These are phyloP conservation scores for Drechslerella stenobrocha DNA, from an alignment of 2,329 filamentous ascomycete species.

Conservation along the genomic window DNA sequence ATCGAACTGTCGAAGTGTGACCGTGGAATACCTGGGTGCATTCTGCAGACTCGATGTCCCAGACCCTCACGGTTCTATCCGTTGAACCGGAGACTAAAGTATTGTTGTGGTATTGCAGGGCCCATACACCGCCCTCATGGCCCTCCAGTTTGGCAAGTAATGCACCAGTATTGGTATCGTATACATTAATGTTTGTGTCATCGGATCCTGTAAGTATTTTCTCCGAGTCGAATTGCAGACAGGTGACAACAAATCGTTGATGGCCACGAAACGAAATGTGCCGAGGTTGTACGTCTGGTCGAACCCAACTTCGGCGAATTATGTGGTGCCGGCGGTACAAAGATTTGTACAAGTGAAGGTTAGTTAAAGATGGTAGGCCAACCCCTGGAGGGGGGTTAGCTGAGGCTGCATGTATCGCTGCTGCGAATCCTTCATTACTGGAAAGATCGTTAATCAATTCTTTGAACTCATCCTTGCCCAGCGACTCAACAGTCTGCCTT, in stretches of 20 bases:
- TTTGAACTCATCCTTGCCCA: slow-evolving; percentile 53
- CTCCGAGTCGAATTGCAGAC: slow-evolving; percentile 94
- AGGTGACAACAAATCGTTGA: slow-evolving; percentile 93
- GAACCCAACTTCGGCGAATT: slow-evolving; percentile 91
- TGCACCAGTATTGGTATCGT: slow-evolving; percentile 92
- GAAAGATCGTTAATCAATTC: slow-evolving; percentile 51
- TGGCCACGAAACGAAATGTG: slow-evolving; percentile 97
- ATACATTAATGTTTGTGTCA: slow-evolving; percentile 96
- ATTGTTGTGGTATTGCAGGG: slow-evolving; percentile 92
- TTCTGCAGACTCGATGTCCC: slow-evolving; percentile 91
- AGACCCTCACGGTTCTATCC: slow-evolving; percentile 96
- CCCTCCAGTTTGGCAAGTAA: slow-evolving; percentile 81
- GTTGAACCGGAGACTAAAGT: slow-evolving; percentile 94
- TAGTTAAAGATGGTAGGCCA: slow-evolving; percentile 75
- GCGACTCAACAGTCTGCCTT: slow-evolving; percentile 56
- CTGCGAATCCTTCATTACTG: slow-evolving; percentile 60
- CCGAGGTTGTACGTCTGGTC: slow-evolving; percentile 74
- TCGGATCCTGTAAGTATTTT: slow-evolving; percentile 98
- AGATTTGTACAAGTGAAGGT: slow-evolving; percentile 92
- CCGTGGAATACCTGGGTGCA: slow-evolving; percentile 97
- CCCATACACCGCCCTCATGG: slow-evolving; percentile 97
- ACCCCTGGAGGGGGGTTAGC: slow-evolving; percentile 59
- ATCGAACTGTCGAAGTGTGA: slow-evolving; percentile 95
- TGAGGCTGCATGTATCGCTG: slow-evolving; percentile 78
- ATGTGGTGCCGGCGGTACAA: slow-evolving; percentile 90